Evolutionary conservation across 371 early-diverging fungal species (phyloP).

Genomic region (Mucor velutinosus): DNA sequence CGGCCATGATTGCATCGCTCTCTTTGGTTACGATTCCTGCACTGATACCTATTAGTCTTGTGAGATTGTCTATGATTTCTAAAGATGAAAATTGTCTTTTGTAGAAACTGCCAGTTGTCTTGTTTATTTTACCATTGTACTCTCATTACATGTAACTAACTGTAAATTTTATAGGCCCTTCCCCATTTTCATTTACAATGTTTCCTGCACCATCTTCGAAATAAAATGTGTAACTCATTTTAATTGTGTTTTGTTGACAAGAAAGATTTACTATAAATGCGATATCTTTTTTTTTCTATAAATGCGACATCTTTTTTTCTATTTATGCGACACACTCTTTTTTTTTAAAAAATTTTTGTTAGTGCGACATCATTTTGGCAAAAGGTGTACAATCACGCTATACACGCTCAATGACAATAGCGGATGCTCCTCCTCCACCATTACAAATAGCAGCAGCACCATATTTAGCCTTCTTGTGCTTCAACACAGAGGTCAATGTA

Average conservation of each 20-base stretch:
- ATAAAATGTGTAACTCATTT: no score
- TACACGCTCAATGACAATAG: conserved; percentile 82
- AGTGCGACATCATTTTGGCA: no score
- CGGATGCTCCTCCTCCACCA: conserved; percentile 93
- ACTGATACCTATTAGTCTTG: conserved; percentile 22
- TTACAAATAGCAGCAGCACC: conserved; percentile 96
- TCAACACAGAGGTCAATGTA: conserved; percentile 79
- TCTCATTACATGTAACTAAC: conserved; percentile 21
- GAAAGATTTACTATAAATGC: no score
- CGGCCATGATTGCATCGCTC: conserved; percentile 19
- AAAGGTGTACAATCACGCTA: no score
- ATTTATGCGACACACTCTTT: no score
- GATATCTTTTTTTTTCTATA: no score
- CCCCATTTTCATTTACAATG: no score
- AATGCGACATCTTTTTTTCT: no score
- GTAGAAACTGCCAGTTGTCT: conserved; percentile 25
- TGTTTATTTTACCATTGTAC: conserved; percentile 22
- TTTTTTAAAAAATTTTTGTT: no score
- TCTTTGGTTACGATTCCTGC: conserved; percentile 22
- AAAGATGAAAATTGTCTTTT: conserved; percentile 23
- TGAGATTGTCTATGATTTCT: conserved; percentile 22
- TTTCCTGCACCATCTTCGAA: no score
- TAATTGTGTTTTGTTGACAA: no score
- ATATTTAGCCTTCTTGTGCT: conserved; percentile 67
- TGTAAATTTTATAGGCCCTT: conserved; percentile 17